Evolutionary conservation across 257 asterid genomes (phyloP).

Genomic region (Przewalskia tangutica): DNA sequence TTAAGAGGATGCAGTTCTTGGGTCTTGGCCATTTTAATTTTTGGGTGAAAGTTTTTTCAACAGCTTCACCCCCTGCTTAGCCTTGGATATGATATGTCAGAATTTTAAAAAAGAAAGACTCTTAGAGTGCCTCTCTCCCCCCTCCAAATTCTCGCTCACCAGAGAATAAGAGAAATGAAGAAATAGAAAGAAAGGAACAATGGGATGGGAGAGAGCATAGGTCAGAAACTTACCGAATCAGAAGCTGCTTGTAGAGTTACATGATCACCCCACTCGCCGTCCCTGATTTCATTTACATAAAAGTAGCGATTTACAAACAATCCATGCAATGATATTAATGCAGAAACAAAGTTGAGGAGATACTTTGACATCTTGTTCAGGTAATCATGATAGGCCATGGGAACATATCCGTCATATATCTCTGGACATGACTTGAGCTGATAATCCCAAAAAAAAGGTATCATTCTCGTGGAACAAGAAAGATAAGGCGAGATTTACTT

Average conservation of each 20-base stretch:
- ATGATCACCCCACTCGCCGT: constrained; percentile 98
- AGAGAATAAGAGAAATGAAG: neutral
- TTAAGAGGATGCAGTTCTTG: neutral
- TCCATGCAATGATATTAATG: constrained; percentile 12
- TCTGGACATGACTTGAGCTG: constrained; percentile 80
- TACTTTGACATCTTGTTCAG: constrained; percentile 84
- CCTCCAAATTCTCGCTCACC: neutral
- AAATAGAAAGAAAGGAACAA: neutral
- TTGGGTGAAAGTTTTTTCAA: neutral
- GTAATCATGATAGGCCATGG: constrained; percentile 79
- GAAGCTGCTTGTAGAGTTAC: constrained; percentile 98
- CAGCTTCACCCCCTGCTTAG: neutral
- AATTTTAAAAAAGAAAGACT: neutral
- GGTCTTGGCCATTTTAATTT: neutral
- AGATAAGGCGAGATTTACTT: neutral
- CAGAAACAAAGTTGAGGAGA: constrained; percentile 10
- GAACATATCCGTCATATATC: constrained; percentile 81
- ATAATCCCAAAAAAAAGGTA: constrained; percentile 19
- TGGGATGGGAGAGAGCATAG: neutral
- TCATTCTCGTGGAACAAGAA: constrained; percentile 6
- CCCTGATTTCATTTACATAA: constrained; percentile 36
- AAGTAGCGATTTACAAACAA: constrained; percentile 3
- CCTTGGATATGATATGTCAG: neutral
- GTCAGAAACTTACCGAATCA: constrained; percentile 55
- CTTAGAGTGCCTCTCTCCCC: neutral